Base-by-base conservation (phyloP, 2,329 filamentous ascomycete species). In the Colletotrichum caudatum region DNA sequence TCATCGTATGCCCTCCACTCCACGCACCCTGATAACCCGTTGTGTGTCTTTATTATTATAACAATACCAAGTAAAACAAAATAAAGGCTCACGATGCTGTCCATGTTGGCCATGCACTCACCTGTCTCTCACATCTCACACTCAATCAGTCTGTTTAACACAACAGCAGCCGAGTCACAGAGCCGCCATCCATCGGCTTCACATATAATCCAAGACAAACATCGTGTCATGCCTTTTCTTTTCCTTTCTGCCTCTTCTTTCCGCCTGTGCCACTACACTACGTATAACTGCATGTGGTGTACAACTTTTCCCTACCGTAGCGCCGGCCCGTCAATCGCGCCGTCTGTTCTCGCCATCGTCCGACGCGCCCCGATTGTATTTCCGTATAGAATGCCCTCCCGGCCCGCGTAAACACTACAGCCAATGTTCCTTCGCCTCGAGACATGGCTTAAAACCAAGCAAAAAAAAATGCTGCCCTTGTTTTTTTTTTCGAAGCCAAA, bases 401-500 rank as follows among this genome's bases (percentile, higher is more conserved):
- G 4, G 20, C 9, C 20, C 5, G 14, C n/a, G 12, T 16, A 0
- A 26, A 37, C 57, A 37, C 68, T 37, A 4, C 41, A 1, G 16
- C 41, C 35, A 23, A 50, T 37, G 35, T 44, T 23, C n/a, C n/a
- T n/a, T n/a, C 5, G 12, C 14, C 29, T 20, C 48, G 12, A 65
- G 41, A 39, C 18, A 20, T 16, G 48, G 2, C 20, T 23, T n/a
- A 7, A 12, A 29, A 29, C 29, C 29, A 29, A 29, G 29, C 7
- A 2, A 57, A 53, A 54, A 33, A 53, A 54, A 35, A 37, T 46
- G 6, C 33, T 58, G 35, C 7, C 50, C n/a, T 33, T 23, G 16
- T 29, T 50, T 69, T 69, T 50, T 69, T 69, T 41, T 48, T 11
- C 8, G 20, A 54, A 60, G 39, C 50, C 44, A 29, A 29, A 33